These are phyloP conservation scores for Rhizopogon vulgaris DNA, from an alignment of 768 basidiomycete genomes.

Conservation along the genomic window DNA sequence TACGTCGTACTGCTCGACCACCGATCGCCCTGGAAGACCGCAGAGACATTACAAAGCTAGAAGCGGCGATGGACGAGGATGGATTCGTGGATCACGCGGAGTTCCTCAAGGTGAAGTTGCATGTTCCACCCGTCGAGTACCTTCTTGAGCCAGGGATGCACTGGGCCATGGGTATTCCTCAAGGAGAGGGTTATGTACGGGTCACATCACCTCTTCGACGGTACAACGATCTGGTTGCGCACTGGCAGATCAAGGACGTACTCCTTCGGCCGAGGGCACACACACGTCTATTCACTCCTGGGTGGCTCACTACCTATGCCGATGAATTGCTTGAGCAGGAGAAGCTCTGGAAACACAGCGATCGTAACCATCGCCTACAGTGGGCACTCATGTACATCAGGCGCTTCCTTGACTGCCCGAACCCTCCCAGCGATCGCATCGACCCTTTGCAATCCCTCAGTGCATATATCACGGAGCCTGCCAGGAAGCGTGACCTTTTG, in stretches of 20 bases:
- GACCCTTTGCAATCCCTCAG: conserved; percentile 24
- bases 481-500: conserved; percentile 1
- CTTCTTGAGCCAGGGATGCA: conserved; percentile 56
- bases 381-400: conserved; percentile 38
- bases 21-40: conserved; percentile 25
- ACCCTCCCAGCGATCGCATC: conserved; percentile 9
- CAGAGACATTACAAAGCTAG: conserved; percentile 35
- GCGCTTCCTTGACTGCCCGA: conserved; percentile 28
- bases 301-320: conserved; percentile 40
- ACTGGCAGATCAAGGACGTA: conserved; percentile 91
- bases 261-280: conserved; percentile 38
- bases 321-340: conserved; percentile 33
- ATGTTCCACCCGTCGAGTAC: conserved; percentile 35
- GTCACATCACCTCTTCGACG: conserved; percentile 87
- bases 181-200: conserved; percentile 75
- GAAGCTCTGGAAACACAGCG: conserved; percentile 21
- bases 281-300: conserved; percentile 37
- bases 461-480: conserved; percentile 17
- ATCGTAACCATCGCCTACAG: conserved; percentile 28
- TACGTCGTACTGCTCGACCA: conserved; percentile 48
- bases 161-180: conserved; percentile 59
- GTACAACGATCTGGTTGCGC: conserved; percentile 71
- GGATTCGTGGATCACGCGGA: conserved; percentile 38
- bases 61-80: conserved; percentile 40
- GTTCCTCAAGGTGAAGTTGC: conserved; percentile 27